Percentiles rank a stretch among this genome's conserved stretches.
Conservation (phyloP, 2,329 filamentous ascomycete species). For the Pseudogymnoascus sp. region DNA sequence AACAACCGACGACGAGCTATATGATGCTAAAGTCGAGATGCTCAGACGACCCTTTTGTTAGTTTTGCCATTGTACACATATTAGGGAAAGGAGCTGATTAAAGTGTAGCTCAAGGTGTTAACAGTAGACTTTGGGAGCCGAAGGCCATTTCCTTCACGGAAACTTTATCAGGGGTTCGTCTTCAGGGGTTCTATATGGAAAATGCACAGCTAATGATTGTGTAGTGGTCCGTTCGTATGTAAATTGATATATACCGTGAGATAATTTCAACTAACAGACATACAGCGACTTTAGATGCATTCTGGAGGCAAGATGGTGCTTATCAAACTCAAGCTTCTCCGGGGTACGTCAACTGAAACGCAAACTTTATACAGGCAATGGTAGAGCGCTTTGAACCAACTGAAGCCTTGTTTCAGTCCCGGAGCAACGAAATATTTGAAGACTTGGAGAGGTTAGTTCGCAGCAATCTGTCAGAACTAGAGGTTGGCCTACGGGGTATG, state of each 20-base stretch:
- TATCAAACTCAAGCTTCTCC: constrained; percentile 2
- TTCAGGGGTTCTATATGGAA: background rate
- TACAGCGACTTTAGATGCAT: constrained; percentile 13
- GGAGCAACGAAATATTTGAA: constrained; percentile 9
- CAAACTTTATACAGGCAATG: constrained; percentile 13
- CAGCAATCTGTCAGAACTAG: background rate
- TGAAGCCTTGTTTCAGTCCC: constrained; percentile 5
- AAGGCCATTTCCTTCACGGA: constrained; percentile 1
- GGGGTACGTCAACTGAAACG: constrained; percentile 11
- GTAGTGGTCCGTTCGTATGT: background rate
- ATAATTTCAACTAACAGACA: background rate
- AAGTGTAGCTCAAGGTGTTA: constrained; percentile 9
- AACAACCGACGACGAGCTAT: constrained; percentile 5
- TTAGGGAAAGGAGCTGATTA: constrained; percentile 9
- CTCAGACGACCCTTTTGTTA: constrained; percentile 10
- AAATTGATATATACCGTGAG: background rate
- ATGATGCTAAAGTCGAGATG: constrained; percentile 2
- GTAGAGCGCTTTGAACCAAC: constrained; percentile 10
- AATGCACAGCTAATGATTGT: background rate
- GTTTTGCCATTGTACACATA: background rate
- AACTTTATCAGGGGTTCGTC: constrained; percentile 11
- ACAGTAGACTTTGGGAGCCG: constrained; percentile 7
- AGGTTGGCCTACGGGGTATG: background rate
- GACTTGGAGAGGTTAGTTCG: background rate
- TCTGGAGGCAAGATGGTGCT: constrained; percentile 13